phyloP scores from a whole-genome alignment of 345 rosid species.

The Leavenworthia alabamica region DNA sequence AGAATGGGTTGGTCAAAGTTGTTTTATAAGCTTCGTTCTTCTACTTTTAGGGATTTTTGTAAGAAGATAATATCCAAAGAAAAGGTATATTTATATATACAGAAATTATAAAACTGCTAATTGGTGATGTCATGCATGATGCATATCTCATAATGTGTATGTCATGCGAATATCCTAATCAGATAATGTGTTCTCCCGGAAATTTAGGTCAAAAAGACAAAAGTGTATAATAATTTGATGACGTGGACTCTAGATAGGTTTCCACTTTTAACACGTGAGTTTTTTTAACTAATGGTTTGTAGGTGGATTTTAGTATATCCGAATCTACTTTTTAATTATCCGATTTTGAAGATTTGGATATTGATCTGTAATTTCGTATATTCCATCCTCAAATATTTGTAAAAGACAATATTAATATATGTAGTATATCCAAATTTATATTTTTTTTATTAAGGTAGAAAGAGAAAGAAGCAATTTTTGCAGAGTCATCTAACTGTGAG shows the following conservation, averaged over 20 bases:
- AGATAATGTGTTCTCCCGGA: not conserved
- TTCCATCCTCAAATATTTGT: too few relatives aligned
- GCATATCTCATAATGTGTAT: slow-evolving; percentile 12
- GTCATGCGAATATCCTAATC: slow-evolving; percentile 13
- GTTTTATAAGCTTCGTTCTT: not conserved
- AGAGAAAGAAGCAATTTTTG: too few relatives aligned
- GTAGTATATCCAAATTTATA: too few relatives aligned
- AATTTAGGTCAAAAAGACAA: not conserved
- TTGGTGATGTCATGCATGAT: slow-evolving; percentile 12
- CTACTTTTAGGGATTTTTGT: not conserved
- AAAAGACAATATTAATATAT: too few relatives aligned
- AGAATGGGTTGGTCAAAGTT: slow-evolving; percentile 6
- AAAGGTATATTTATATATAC: not conserved
- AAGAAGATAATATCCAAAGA: not conserved
- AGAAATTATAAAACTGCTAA: not conserved
- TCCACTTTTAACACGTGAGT: not conserved
- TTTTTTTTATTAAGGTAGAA: too few relatives aligned
- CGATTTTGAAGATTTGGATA: too few relatives aligned
- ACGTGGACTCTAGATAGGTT: slow-evolving; percentile 12
- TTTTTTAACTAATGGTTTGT: slow-evolving; percentile 6
- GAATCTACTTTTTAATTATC: too few relatives aligned
- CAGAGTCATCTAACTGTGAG: too few relatives aligned
- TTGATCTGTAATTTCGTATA: too few relatives aligned
- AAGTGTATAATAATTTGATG: slow-evolving; percentile 11
- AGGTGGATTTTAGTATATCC: too few relatives aligned